Base-by-base conservation (phyloP, 1,139 yeast genomes). In the Petasospora rhodanensis region DNA sequence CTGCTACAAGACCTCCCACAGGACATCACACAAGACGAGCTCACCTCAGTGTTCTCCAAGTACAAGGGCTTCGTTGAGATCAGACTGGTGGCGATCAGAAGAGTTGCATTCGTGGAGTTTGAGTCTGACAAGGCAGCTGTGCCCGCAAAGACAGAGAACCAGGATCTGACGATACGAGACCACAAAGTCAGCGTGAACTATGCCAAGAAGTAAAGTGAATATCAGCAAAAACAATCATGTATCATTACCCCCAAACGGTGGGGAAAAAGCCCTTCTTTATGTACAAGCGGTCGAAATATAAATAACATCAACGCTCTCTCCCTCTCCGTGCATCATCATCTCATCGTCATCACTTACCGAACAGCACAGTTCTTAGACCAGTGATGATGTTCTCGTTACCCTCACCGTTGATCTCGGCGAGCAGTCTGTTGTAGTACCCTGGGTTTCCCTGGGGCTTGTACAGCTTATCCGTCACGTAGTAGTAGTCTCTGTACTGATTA, bases 371-470 rank as follows among this genome's bases (percentile, higher is more conserved):
- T 58, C 79, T 75, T 52, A 79, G 52, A 22, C 89, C 89, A 31
- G 73, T 61, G 40, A 73, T 58, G 34, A 82, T 61, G 14, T 74
- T 70, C 58, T 85, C 95, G 56, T 74, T 79, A 51, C 69, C 69
- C 47, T 79, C 79, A n/a, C 94, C 91, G 38, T 70, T 67, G 31
- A 87, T 69, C 56, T 85, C 95, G 29, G 70, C 66, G 60, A 81
- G 51, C 35, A 87, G 66, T 51, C 93, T 70, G 26, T 67, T 70
- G 53, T 87, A 87, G 54, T 87, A 87, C 31, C 70, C 61, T 3
- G 95, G 89, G 55, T 86, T 84, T 2, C 96, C 95, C 52, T 79
- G 78, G 19, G 96, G 96, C 46, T 61, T 67, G 50, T 75, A 61
- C 42, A 87, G 59, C 55, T 81, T 80, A 33, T 77, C 81, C 40